Evolutionary conservation across 1,284 basidiomycete species (phyloP).

Genomic region (Leucoagaricus sp.): DNA sequence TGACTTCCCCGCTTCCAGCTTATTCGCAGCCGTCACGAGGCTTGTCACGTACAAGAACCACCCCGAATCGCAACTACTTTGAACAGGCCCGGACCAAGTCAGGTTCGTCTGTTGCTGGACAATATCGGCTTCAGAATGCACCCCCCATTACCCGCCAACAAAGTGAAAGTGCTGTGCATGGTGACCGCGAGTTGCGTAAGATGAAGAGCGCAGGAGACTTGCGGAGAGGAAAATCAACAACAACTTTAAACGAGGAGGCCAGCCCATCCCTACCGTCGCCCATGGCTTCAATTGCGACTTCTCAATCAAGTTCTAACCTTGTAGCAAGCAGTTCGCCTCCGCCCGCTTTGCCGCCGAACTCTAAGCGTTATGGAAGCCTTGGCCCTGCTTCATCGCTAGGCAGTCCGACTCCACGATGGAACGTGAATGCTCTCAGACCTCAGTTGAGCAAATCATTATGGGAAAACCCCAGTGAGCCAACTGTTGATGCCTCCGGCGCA

Average conservation of each 20-base stretch:
- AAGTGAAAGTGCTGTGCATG: slow-evolving; percentile 41
- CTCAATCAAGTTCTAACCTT: slow-evolving; percentile 65
- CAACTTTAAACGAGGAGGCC: slow-evolving; percentile 30
- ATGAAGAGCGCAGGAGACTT: slow-evolving; percentile 90
- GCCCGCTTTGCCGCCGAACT: slow-evolving; percentile 37
- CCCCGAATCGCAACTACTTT: slow-evolving; percentile 65
- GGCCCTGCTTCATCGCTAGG: slow-evolving; percentile 47
- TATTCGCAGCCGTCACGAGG: slow-evolving; percentile 35
- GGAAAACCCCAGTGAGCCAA: slow-evolving; percentile 32
- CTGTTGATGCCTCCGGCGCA: slow-evolving; percentile 15
- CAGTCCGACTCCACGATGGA: slow-evolving; percentile 30
- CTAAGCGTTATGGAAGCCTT: slow-evolving; percentile 69
- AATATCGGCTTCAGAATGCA: slow-evolving; percentile 23
- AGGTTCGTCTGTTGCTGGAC: slow-evolving; percentile 22
- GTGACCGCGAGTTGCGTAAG: slow-evolving; percentile 68
- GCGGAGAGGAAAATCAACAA: slow-evolving; percentile 44
- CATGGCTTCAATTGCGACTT: slow-evolving; percentile 48
- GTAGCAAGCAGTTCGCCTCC: slow-evolving; percentile 37
- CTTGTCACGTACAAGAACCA: slow-evolving; percentile 69
- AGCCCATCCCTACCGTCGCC: slow-evolving; percentile 44
- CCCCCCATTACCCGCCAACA: slow-evolving; percentile 23
- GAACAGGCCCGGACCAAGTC: slow-evolving; percentile 44
- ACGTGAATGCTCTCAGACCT: slow-evolving; percentile 38
- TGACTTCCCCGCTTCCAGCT: slow-evolving; percentile 43
- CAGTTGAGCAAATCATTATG: slow-evolving; percentile 55